Evolutionary conservation across 306 rosid species (phyloP).

Genomic region (Rosa chinensis): DNA sequence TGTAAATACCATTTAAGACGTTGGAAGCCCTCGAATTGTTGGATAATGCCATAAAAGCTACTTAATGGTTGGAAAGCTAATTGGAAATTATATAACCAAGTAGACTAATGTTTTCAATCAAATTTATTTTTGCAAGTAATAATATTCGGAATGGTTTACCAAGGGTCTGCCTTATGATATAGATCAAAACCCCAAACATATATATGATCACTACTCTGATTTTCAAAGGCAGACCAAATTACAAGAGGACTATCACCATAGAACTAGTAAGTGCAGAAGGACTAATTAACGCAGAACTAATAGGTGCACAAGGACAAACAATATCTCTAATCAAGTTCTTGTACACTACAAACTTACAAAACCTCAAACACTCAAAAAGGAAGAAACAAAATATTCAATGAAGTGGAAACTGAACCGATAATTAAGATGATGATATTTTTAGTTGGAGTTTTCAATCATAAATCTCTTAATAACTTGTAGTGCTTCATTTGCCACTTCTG

Average conservation of each 20-base stretch:
- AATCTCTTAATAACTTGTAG: slow-evolving; percentile 52
- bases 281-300: background rate
- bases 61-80: too few species aligned
- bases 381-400: background rate
- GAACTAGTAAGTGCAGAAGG: background rate
- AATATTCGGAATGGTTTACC: too few species aligned
- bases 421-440: background rate
- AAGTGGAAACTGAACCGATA: background rate
- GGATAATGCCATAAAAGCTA: too few species aligned
- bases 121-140: too few species aligned
- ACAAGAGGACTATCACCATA: background rate
- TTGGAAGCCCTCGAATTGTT: too few species aligned
- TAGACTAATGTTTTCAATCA: too few species aligned
- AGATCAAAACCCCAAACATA: too few species aligned
- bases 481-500: slow-evolving; percentile 43
- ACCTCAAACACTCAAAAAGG: background rate
- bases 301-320: background rate
- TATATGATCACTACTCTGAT: background rate
- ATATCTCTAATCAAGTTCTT: background rate
- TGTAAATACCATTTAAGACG: too few species aligned
- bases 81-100: too few species aligned
- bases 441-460: slow-evolving; percentile 46
- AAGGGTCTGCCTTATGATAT: too few species aligned
- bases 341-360: background rate
- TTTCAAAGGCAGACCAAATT: background rate